Evolutionary conservation across 495 filamentous ascomycete genomes (phyloP).

Genomic region (Pseudevernia furfuracea): DNA sequence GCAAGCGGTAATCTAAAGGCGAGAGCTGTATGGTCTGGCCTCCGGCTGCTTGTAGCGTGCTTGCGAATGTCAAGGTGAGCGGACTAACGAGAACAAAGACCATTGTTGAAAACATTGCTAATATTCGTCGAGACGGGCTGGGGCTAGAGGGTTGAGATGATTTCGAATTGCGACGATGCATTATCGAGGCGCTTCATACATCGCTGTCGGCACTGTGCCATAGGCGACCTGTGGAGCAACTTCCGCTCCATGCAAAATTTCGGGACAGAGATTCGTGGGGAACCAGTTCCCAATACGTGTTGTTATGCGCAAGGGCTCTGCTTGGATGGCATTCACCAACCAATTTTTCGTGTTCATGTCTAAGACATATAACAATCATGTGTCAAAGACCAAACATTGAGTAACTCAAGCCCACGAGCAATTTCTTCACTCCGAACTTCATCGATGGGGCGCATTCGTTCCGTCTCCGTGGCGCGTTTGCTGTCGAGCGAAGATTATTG

Average conservation of each 20-base stretch:
- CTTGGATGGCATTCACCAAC: background rate
- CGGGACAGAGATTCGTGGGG: background rate
- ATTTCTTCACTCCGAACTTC: no score
- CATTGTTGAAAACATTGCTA: background rate
- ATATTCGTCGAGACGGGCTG: background rate
- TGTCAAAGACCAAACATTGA: no score
- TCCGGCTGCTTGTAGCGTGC: background rate
- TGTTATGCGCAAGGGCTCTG: background rate
- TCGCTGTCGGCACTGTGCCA: background rate
- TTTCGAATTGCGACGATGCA: background rate
- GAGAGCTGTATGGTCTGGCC: background rate
- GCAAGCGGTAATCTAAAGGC: background rate
- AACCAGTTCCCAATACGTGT: background rate
- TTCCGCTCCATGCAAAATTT: background rate
- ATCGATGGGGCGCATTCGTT: no score
- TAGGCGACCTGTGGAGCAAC: background rate
- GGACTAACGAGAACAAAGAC: background rate
- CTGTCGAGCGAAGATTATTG: no score
- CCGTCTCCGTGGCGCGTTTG: no score
- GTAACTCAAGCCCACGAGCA: no score
- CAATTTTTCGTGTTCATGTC: no score
- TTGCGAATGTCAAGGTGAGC: background rate
- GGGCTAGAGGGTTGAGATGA: background rate
- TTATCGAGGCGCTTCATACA: background rate
- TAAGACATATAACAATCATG: no score